These are phyloP conservation scores for Malassezia arunalokei DNA, from an alignment of 1,284 basidiomycete genomes.

Conservation along the genomic window DNA sequence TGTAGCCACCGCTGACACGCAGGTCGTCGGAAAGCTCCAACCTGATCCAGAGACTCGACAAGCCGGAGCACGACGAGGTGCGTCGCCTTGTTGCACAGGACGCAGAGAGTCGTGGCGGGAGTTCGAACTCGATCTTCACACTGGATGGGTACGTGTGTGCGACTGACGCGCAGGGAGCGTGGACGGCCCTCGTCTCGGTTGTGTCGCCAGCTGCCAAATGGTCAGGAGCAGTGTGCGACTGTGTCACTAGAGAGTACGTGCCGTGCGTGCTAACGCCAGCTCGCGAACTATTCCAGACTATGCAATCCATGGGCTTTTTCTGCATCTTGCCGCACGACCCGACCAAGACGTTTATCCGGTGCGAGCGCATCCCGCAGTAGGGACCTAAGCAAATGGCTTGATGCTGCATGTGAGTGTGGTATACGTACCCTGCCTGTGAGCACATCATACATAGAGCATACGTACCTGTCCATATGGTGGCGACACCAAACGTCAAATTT, in stretches of 20 bases:
- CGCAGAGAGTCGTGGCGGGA: constrained; percentile 4
- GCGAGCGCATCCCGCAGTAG: constrained; percentile 13
- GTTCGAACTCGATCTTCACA: constrained; percentile 6
- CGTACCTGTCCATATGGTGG: constrained; percentile 41
- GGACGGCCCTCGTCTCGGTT: constrained; percentile 2
- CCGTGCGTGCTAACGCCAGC: neutral
- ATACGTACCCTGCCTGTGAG: neutral
- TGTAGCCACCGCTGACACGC: neutral
- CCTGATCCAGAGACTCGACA: constrained; percentile 10
- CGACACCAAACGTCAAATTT: constrained; percentile 41
- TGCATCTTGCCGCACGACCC: constrained; percentile 17
- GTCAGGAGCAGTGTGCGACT: constrained; percentile 10
- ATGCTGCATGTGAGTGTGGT: constrained; percentile 5
- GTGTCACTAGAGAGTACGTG: constrained; percentile 7
- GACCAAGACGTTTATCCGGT: constrained; percentile 14
- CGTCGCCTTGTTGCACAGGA: constrained; percentile 12
- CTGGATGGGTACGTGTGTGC: constrained; percentile 11
- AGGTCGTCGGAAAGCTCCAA: constrained; percentile 15
- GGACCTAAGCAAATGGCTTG: constrained; percentile 15
- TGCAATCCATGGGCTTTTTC: constrained; percentile 16
- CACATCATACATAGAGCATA: neutral
- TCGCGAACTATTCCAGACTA: constrained; percentile 14
- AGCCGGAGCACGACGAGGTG: constrained; percentile 12
- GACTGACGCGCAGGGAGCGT: constrained; percentile 6
- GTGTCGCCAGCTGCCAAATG: constrained; percentile 15